Evolutionary conservation across 176 grass and related monocot species (phyloP).

Genomic region (Leersia perrieri): DNA sequence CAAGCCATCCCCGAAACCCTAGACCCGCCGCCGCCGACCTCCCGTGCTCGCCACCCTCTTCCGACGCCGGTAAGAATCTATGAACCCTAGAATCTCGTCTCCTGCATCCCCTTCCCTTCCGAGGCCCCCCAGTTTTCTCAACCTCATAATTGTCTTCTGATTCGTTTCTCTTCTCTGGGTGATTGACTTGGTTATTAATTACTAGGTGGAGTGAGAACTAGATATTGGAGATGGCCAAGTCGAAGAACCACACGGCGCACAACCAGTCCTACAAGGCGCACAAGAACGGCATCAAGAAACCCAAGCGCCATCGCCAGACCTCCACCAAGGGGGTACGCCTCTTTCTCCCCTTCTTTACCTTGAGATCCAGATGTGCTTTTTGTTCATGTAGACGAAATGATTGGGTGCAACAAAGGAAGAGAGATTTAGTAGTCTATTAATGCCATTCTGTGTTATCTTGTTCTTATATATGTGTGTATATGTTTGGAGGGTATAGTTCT

Average conservation of each 20-base stretch:
- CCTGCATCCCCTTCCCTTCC: not conserved
- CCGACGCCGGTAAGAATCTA: slow-evolving; percentile 11
- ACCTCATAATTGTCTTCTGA: not conserved
- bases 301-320: slow-evolving; percentile 68
- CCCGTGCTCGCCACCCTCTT: not conserved
- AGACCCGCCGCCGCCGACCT: slow-evolving; percentile 42
- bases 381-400: not conserved
- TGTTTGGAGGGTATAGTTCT: too few species aligned
- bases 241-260: slow-evolving; percentile 93
- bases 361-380: slow-evolving; percentile 15
- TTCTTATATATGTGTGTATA: not conserved
- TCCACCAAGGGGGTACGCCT: slow-evolving; percentile 84
- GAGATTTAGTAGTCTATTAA: too few species aligned
- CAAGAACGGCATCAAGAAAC: slow-evolving; percentile 89
- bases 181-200: too few species aligned
- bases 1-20: slow-evolving; percentile 34
- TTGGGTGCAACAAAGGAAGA: too few species aligned
- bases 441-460: not conserved
- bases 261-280: slow-evolving; percentile 89
- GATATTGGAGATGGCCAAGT: slow-evolving; percentile 72
- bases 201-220: slow-evolving; percentile 12
- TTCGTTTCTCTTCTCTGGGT: slow-evolving; percentile 11
- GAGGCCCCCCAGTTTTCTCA: not conserved
- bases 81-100: not conserved
- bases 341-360: not conserved